These are phyloP conservation scores for Termitomyces sp. DNA, from an alignment of 768 basidiomycete species.

Conservation along the genomic window DNA sequence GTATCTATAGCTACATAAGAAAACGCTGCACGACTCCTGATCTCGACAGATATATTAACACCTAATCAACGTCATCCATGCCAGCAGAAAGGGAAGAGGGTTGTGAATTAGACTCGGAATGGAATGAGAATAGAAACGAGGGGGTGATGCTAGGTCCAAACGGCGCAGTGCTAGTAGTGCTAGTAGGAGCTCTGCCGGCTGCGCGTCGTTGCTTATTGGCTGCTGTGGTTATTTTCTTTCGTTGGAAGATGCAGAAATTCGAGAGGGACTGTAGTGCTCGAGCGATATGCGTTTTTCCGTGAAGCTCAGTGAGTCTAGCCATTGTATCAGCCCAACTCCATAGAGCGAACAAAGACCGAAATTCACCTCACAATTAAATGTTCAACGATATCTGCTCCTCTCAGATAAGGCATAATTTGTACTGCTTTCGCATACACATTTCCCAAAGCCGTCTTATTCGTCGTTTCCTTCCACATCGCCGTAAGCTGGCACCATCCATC, in stretches of 20 bases:
- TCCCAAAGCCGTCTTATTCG: constrained; percentile 23
- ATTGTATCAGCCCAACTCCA: not conserved
- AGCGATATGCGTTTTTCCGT: constrained; percentile 47
- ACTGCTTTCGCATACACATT: constrained; percentile 43
- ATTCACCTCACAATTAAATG: constrained; percentile 55
- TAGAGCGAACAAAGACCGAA: not conserved
- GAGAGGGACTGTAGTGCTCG: constrained; percentile 51
- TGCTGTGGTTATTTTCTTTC: constrained; percentile 31
- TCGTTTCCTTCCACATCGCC: constrained; percentile 35
- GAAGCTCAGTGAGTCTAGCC: constrained; percentile 45
- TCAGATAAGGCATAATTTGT: constrained; percentile 56
- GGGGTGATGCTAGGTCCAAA: not conserved
- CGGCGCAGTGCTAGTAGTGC: not conserved
- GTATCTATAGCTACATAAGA: not conserved
- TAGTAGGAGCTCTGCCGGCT: constrained; percentile 13
- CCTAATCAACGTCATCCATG: constrained; percentile 32
- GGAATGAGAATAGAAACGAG: constrained; percentile 2
- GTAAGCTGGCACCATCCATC: constrained; percentile 53
- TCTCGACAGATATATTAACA: not conserved
- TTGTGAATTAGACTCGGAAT: not conserved
- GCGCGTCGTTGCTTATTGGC: constrained; percentile 21
- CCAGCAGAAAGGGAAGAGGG: constrained; percentile 15
- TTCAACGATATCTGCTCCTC: constrained; percentile 45
- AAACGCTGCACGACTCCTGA: not conserved
- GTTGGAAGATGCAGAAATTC: constrained; percentile 49